Percentiles rank a stretch among this genome's conserved stretches.
phyloP scores from a whole-genome alignment of 768 basidiomycete genomes.

The Cystoderma amianthinum region DNA sequence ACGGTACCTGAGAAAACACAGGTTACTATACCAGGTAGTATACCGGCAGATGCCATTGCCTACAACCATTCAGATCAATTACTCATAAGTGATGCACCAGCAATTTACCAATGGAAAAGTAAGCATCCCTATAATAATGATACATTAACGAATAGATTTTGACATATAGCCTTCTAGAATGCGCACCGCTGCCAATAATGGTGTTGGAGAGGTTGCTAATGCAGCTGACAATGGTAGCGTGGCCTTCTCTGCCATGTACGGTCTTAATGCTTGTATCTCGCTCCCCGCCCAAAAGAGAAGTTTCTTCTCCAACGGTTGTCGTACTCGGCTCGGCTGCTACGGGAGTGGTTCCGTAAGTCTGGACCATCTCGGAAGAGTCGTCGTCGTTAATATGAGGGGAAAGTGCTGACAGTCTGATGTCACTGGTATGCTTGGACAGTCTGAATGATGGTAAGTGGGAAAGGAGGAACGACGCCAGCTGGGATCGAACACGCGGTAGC shows the following conservation, averaged over 20 bases:
- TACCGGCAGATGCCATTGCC: constrained; percentile 87
- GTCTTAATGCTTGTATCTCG: constrained; percentile 14
- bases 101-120: constrained; percentile 73
- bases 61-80: constrained; percentile 18
- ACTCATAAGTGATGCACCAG: constrained; percentile 1
- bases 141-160: constrained; percentile 1
- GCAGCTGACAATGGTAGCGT: constrained; percentile 61
- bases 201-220: constrained; percentile 84
- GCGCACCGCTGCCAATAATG: constrained; percentile 83
- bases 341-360: constrained; percentile 56
- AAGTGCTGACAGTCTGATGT: no score
- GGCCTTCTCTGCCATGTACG: constrained; percentile 41
- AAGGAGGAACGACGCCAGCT: constrained; percentile 9
- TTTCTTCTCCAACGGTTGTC: constrained; percentile 32
- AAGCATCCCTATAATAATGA: constrained; percentile 59
- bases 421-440: not conserved
- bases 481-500: not conserved
- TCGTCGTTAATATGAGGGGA: no score
- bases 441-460: not conserved
- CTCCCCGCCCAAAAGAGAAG: constrained; percentile 50
- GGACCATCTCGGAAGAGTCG: constrained; percentile 54
- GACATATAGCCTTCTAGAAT: constrained; percentile 5
- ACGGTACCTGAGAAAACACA: constrained; percentile 76
- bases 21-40: constrained; percentile 86
- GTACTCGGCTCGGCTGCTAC: constrained; percentile 23